Evolutionary conservation across 108 stramenopile species (phyloP).

Genomic region (Cyclotella cryptica): DNA sequence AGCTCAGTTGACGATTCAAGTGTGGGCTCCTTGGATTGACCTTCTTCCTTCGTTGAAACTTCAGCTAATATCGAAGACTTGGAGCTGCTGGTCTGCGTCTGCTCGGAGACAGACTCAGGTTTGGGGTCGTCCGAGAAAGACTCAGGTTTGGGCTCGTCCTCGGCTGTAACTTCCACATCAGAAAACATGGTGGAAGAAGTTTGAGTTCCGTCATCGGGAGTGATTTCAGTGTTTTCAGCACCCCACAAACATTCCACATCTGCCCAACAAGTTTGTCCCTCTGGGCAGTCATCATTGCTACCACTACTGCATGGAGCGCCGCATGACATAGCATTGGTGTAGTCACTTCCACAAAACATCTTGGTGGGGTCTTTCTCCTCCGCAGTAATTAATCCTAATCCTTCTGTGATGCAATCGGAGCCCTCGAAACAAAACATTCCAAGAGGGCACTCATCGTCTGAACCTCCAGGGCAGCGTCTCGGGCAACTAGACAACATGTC

Average conservation of each 20-base stretch:
- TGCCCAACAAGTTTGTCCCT: constrained; percentile 33
- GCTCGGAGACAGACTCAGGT: not conserved
- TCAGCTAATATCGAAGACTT: not conserved
- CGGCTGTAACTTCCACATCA: not conserved
- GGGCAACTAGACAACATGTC: constrained; percentile 27
- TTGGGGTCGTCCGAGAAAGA: not conserved
- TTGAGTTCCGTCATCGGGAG: not conserved
- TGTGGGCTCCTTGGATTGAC: not conserved
- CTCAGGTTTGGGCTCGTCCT: not conserved
- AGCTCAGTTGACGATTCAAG: constrained; percentile 8
- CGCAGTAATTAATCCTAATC: constrained; percentile 1
- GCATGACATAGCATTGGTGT: constrained; percentile 19
- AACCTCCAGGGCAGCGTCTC: constrained; percentile 18
- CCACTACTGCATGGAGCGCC: constrained; percentile 30
- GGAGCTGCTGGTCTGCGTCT: not conserved
- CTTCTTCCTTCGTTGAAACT: not conserved
- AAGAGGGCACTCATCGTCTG: constrained; percentile 24
- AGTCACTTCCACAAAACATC: constrained; percentile 45
- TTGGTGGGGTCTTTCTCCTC: constrained; percentile 28
- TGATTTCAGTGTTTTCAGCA: constrained; percentile 7
- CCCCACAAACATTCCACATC: constrained; percentile 38
- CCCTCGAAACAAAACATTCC: constrained; percentile 43
- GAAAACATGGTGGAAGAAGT: not conserved
- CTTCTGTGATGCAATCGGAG: constrained; percentile 26
- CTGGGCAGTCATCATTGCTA: constrained; percentile 26